Conservation (phyloP, 2,329 filamentous ascomycete species). For the Alternaria gaisen region DNA sequence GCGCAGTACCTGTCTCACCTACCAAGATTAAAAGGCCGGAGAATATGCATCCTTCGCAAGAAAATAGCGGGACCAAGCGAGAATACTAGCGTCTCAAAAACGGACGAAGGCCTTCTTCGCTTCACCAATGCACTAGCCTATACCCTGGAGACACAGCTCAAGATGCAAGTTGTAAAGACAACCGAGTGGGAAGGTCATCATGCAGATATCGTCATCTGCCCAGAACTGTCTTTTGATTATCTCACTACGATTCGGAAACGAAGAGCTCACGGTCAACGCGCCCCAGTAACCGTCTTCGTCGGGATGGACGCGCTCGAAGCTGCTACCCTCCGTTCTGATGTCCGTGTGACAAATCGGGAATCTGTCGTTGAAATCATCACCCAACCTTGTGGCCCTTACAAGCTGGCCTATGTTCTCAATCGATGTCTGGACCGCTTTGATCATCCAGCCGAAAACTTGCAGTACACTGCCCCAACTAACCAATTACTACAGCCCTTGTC, state of each 20-base stretch:
- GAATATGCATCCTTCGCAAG: slow-evolving; percentile 38
- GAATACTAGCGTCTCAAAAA: slow-evolving; percentile 7
- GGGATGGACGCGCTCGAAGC: slow-evolving; percentile 47
- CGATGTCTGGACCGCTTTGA: slow-evolving; percentile 41
- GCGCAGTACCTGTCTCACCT: slow-evolving; percentile 27
- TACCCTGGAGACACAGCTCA: slow-evolving; percentile 36
- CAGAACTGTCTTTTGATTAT: slow-evolving; percentile 45
- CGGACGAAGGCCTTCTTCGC: slow-evolving; percentile 25
- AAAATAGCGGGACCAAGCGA: not conserved
- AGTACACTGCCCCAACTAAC: not conserved
- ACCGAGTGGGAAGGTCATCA: slow-evolving; percentile 34
- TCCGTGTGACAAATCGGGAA: slow-evolving; percentile 37
- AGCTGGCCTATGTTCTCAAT: slow-evolving; percentile 42
- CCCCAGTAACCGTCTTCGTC: slow-evolving; percentile 43
- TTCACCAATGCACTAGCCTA: slow-evolving; percentile 33
- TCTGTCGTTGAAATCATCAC: slow-evolving; percentile 47
- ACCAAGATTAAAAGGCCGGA: slow-evolving; percentile 30
- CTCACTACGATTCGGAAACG: slow-evolving; percentile 33
- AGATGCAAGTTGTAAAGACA: slow-evolving; percentile 40
- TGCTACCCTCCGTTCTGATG: slow-evolving; percentile 44
- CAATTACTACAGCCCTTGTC: not conserved
- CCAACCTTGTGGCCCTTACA: slow-evolving; percentile 48
- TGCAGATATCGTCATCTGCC: slow-evolving; percentile 44
- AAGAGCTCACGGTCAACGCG: slow-evolving; percentile 13
- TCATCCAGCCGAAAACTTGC: slow-evolving; percentile 32